A percentile compares a stretch with the other conserved stretches of the same genome.
These are phyloP conservation scores for Kodamaea restingae DNA, from an alignment of 805 yeast species.

Conservation along the genomic window DNA sequence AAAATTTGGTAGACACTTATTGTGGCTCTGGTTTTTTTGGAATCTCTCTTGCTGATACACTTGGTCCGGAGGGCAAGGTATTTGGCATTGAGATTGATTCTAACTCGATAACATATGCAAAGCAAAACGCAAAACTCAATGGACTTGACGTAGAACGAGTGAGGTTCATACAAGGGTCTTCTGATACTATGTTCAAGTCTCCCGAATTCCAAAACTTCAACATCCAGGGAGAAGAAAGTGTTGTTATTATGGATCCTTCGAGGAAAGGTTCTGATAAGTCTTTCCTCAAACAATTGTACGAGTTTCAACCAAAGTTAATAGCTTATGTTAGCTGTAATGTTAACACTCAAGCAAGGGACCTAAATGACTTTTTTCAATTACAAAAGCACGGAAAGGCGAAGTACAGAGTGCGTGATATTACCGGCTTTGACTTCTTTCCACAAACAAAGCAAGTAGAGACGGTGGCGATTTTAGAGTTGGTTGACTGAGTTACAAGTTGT, in stretches of 20 bases:
- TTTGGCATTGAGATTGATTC: slow-evolving; percentile 40
- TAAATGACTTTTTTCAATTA: slow-evolving; percentile 25
- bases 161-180: slow-evolving; percentile 34
- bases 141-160: slow-evolving; percentile 28
- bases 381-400: slow-evolving; percentile 13
- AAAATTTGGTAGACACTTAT: slow-evolving; percentile 39
- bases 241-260: slow-evolving; percentile 44
- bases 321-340: slow-evolving; percentile 45
- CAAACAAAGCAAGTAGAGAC: slow-evolving; percentile 59
- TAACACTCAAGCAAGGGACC: slow-evolving; percentile 43
- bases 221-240: slow-evolving; percentile 28
- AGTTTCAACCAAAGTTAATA: slow-evolving; percentile 34
- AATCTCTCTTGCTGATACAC: slow-evolving; percentile 27
- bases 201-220: slow-evolving; percentile 20
- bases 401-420: slow-evolving; percentile 19
- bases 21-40: slow-evolving; percentile 48
- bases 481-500: background rate
- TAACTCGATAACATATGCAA: slow-evolving; percentile 32
- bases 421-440: slow-evolving; percentile 48
- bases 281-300: slow-evolving; percentile 34
- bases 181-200: slow-evolving; percentile 33
- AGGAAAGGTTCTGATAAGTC: slow-evolving; percentile 36
- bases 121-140: slow-evolving; percentile 37
- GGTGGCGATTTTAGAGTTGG: slow-evolving; percentile 41
- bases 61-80: slow-evolving; percentile 30